Conservation (phyloP, 2,329 filamentous ascomycete genomes). For the Didymella segeticola region DNA sequence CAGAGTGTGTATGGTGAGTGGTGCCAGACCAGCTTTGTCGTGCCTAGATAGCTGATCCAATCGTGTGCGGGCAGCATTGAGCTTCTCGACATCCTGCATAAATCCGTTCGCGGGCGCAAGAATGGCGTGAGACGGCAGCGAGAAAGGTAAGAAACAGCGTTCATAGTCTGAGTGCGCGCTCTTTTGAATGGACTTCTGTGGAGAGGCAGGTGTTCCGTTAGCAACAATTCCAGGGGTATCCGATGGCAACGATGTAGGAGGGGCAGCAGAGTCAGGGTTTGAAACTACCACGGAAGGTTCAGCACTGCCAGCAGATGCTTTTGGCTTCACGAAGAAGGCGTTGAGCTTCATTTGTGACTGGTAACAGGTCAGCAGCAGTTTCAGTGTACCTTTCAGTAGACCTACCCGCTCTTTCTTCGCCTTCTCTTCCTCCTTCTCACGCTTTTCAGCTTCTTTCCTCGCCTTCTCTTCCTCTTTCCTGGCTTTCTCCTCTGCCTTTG, state of each 20-base stretch:
- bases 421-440: slow-evolving; percentile 48
- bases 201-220: slow-evolving; percentile 41
- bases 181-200: slow-evolving; percentile 41
- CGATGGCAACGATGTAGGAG: slow-evolving; percentile 35
- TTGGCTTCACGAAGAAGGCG: slow-evolving; percentile 55
- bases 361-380: slow-evolving; percentile 23
- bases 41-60: slow-evolving; percentile 35
- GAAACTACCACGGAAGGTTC: slow-evolving; percentile 40
- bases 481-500: slow-evolving; percentile 49
- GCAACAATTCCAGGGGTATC: slow-evolving; percentile 27
- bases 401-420: slow-evolving; percentile 51
- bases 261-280: slow-evolving; percentile 41
- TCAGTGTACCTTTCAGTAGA: slow-evolving; percentile 19
- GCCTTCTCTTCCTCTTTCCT: slow-evolving; percentile 57
- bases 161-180: slow-evolving; percentile 55
- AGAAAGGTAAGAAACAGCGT: slow-evolving; percentile 81
- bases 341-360: slow-evolving; percentile 53
- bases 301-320: slow-evolving; percentile 39
- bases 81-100: slow-evolving; percentile 35
- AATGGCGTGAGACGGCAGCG: slow-evolving; percentile 74
- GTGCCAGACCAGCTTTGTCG: slow-evolving; percentile 22
- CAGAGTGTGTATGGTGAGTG: slow-evolving; percentile 24
- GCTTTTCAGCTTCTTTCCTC: slow-evolving; percentile 50
- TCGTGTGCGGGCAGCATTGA: slow-evolving; percentile 36
- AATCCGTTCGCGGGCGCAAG: slow-evolving; percentile 64